phyloP scores from a whole-genome alignment of 2,329 filamentous ascomycete species.

The Septoria linicola region DNA sequence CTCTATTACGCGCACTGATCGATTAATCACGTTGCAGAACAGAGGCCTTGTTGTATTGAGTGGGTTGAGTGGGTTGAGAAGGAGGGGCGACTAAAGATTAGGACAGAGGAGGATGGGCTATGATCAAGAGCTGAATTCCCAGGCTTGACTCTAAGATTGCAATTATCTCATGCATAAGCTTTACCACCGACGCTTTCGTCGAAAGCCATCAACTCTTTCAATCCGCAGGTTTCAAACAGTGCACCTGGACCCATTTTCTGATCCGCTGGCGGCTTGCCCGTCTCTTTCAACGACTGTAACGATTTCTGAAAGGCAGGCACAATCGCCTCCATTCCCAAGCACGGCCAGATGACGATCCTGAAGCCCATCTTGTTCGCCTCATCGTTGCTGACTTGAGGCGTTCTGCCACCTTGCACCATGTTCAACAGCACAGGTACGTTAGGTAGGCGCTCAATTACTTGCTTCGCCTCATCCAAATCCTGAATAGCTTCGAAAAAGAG shows the following conservation, averaged over 20 bases:
- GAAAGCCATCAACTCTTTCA: constrained; percentile 53
- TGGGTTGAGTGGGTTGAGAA: too few relatives aligned
- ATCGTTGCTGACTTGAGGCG: constrained; percentile 53
- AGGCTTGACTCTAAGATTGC: background rate
- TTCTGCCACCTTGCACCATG: constrained; percentile 57
- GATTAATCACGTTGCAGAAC: too few relatives aligned
- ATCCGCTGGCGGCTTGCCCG: constrained; percentile 40
- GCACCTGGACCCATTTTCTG: constrained; percentile 46
- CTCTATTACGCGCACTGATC: too few relatives aligned
- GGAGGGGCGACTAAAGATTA: too few relatives aligned
- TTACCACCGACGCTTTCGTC: constrained; percentile 49
- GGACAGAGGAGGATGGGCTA: background rate
- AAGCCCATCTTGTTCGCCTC: constrained; percentile 59
- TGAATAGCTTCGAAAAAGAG: constrained; percentile 61
- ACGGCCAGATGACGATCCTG: constrained; percentile 59
- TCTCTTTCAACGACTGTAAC: constrained; percentile 38
- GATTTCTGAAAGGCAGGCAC: constrained; percentile 33
- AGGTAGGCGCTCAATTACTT: constrained; percentile 49
- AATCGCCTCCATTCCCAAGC: constrained; percentile 50
- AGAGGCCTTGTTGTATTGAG: too few relatives aligned
- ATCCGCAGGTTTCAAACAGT: constrained; percentile 54
- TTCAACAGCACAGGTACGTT: constrained; percentile 57
- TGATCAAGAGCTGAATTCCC: background rate
- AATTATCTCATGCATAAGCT: constrained; percentile 28
- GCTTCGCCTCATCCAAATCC: constrained; percentile 52